Base-by-base conservation (phyloP, 495 filamentous ascomycete genomes). In the Penicillium diatomitis region DNA sequence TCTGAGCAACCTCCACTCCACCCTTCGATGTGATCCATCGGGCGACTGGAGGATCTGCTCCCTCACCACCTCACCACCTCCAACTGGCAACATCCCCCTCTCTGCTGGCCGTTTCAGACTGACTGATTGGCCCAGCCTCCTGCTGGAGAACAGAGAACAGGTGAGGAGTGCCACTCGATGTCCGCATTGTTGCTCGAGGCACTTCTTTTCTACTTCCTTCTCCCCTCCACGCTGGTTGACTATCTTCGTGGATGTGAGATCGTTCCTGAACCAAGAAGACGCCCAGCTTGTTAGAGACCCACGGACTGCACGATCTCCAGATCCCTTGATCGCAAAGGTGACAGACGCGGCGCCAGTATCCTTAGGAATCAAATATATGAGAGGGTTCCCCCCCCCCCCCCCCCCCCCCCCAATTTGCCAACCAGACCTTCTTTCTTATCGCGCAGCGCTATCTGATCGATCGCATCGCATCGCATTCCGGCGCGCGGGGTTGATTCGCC, bases 61-160 rank as follows among this genome's bases (percentile, higher is more conserved):
- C 20, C 20, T 20, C 20, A 20, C 20, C 20, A 20, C 20, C 20
- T 0, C 20, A 20, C 20, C 20, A 20, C 20, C 20, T 0, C 20
- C 0, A 20, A 37, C 9, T 29, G 40, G 20, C 30, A 27, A 6
- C 32, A 27, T 9, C 43, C 50, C 51, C 42, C 45, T 51, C 52
- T 52, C 48, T 49, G 20, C 20, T 20, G 20, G 20, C 20, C 20
- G 20, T 20, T 20, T 20, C 20, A 20, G 20, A 20, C 35, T 42
- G 49, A 34, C 29, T 61, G 52, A 61, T 63, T 63, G 60, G 60
- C 46, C 60, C 60, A 63, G 45, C 60, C 60, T 56, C 60, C 51
- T 55, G 30, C 43, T 2, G 20, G 20, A 20, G 20, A 20, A 37
- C 47, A 59, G 20, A 20, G 20, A 20, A 37, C 47, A 59, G 53